A percentile compares a stretch with the other conserved stretches of the same genome.
Evolutionary conservation across 2,329 filamentous ascomycete species (phyloP).

Genomic region (Eutypella sp.): DNA sequence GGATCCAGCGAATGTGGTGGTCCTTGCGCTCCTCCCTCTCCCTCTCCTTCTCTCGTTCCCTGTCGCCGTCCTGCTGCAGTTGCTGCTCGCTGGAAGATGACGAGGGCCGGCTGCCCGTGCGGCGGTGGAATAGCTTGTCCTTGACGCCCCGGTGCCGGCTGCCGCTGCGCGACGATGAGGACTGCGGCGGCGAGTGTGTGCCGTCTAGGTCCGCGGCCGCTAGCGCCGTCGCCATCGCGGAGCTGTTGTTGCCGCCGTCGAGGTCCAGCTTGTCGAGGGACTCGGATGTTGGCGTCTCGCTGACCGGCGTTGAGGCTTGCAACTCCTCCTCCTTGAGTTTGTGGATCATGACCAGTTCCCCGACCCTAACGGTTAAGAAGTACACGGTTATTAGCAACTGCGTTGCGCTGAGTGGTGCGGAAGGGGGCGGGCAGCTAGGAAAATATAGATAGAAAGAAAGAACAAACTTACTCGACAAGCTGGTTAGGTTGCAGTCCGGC

Average conservation of each 20-base stretch:
- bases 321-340: conserved; percentile 32
- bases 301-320: conserved; percentile 20
- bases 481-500: conserved; percentile 68
- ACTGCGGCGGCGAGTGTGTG: conserved; percentile 17
- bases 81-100: conserved; percentile 7
- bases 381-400: too few relatives aligned
- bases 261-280: conserved; percentile 30
- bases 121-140: conserved; percentile 20
- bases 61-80: conserved; percentile 1
- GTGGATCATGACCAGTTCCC: conserved; percentile 67
- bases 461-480: conserved; percentile 73
- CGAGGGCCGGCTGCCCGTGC: conserved; percentile 23
- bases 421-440: too few relatives aligned
- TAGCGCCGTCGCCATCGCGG: conserved; percentile 39
- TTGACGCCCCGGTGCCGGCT: conserved; percentile 17
- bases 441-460: too few relatives aligned
- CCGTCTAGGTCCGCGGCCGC: conserved; percentile 11
- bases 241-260: conserved; percentile 17
- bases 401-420: too few relatives aligned
- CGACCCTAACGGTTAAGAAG: too few relatives aligned
- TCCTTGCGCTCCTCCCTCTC: conserved; percentile 43
- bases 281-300: conserved; percentile 28
- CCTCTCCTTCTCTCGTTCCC: conserved; percentile 6
- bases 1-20: conserved; percentile 50
- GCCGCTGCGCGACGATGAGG: conserved; percentile 26